These are phyloP conservation scores for Uncinocarpus reesii DNA, from an alignment of 2,329 filamentous ascomycete genomes.

Conservation along the genomic window DNA sequence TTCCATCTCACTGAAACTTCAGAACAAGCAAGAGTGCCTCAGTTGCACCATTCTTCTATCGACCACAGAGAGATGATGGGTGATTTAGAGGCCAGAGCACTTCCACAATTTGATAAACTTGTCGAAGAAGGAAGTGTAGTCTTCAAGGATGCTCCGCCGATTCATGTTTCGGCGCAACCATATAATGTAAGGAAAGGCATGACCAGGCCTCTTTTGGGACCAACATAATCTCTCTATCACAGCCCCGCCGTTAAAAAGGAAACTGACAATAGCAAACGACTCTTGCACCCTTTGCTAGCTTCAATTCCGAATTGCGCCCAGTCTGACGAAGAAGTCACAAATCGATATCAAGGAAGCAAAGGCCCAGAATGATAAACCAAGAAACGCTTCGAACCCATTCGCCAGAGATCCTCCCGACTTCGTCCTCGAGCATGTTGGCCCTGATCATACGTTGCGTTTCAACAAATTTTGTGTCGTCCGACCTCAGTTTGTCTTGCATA, in stretches of 20 bases:
- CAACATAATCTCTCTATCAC: background rate
- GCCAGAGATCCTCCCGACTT: slow-evolving; percentile 18
- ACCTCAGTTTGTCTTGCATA: slow-evolving; percentile 19
- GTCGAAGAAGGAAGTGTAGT: slow-evolving; percentile 17
- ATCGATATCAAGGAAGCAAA: slow-evolving; percentile 15
- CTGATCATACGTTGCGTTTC: slow-evolving; percentile 18
- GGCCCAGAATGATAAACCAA: background rate
- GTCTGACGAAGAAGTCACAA: slow-evolving; percentile 17
- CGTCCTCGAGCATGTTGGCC: slow-evolving; percentile 14
- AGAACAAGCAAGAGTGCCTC: no score
- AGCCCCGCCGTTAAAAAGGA: background rate
- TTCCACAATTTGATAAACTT: slow-evolving; percentile 19
- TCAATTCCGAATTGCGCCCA: slow-evolving; percentile 17
- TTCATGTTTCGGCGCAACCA: slow-evolving; percentile 16
- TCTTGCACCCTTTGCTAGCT: slow-evolving; percentile 17
- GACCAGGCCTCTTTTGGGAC: background rate
- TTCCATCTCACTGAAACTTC: no score
- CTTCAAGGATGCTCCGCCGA: slow-evolving; percentile 14
- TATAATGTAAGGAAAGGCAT: slow-evolving; percentile 17
- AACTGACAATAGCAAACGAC: slow-evolving; percentile 10
- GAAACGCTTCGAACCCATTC: slow-evolving; percentile 11
- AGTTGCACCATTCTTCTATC: no score
- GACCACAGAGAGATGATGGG: slow-evolving; percentile 2
- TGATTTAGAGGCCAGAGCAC: slow-evolving; percentile 14
- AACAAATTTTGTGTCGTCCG: slow-evolving; percentile 21